phyloP scores from a whole-genome alignment of 305 asterid species.

The Euphrasia arctica region DNA sequence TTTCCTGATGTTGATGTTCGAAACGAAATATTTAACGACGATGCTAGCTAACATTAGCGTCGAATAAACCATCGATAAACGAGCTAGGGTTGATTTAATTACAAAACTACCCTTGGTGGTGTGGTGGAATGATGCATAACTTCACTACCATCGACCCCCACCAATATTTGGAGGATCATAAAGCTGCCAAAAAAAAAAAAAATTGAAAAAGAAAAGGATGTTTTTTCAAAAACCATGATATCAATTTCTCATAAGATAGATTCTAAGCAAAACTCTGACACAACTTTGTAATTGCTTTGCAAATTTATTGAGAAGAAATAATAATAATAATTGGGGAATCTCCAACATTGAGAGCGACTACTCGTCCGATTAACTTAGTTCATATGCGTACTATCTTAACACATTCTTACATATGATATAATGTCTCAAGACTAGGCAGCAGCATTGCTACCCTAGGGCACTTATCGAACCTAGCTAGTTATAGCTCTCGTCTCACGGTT shows the following conservation, averaged over 20 bases:
- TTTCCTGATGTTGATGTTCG: no score
- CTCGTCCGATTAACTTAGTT: slow-evolving; percentile 21
- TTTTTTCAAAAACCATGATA: slow-evolving; percentile 28
- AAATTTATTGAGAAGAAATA: slow-evolving; percentile 8
- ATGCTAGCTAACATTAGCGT: neutral
- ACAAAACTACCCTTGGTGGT: neutral
- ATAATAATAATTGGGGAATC: slow-evolving; percentile 23
- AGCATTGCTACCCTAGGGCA: no score
- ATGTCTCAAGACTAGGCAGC: no score
- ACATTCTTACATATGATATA: no score
- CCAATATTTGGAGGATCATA: slow-evolving; percentile 1
- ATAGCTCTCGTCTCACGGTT: no score
- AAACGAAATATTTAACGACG: no score
- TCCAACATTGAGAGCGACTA: slow-evolving; percentile 42
- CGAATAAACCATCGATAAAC: no score
- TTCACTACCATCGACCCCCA: slow-evolving; percentile 3
- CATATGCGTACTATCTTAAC: no score
- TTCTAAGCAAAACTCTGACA: slow-evolving; percentile 19
- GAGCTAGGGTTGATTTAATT: neutral
- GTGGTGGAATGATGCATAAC: slow-evolving; percentile 26
- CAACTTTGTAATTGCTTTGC: slow-evolving; percentile 9
- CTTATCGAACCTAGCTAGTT: no score
- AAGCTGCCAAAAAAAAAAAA: neutral
- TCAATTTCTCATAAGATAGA: slow-evolving; percentile 28
- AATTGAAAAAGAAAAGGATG: no score